Evolutionary conservation across 1,139 yeast species (phyloP), one percentile per base, ranked within the genome.

Genomic region (Yamadazyma diospyri): DNA sequence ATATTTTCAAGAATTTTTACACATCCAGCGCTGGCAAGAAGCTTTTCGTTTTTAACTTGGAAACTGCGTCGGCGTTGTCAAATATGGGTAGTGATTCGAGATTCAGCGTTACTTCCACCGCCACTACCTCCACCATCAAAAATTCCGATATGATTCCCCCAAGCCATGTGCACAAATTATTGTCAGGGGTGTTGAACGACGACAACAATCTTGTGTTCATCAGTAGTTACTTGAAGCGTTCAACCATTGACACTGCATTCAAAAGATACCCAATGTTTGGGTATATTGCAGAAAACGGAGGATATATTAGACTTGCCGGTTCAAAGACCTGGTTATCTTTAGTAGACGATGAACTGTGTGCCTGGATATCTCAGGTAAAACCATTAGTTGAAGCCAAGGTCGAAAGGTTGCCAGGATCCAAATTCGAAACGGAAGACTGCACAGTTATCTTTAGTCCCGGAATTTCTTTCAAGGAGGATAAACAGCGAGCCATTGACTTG

Each of bases 201-300:
- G 68, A 77, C 0, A 50, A 55, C 9, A 87, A 85, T 47, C 64
- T 71, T 33, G 92, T 89, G 1, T 89, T 82, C 50, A 70, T 89
- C 6, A 68, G 82, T 34, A 79, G 88, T 44, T 75, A 77, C 33
- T 72, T 81, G 46, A 76, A 78, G 34, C 69, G 82, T 39, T 57
- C 69, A 2, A 82, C 79, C 26, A 62, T 88, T 50, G 86, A 83
- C 43, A 68, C 84, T 32, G 57, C 78, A 34, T 88, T 81, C 57
- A 69, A 81, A 23, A 72, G 88, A 40, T 72, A 78, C 9, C 78
- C 82, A 2, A 75, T 74, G 26, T 53, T 89, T 22, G 97, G 97
- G 0, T 64, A 89, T 33, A 78, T 89, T 43, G 95, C 96, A 1
- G 97, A 89, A 55, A 81, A 83, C 51, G 97, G 97, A 23, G 94